These are phyloP conservation scores for Cucumis cinereus DNA, from an alignment of 306 rosid species.

Conservation along the genomic window DNA sequence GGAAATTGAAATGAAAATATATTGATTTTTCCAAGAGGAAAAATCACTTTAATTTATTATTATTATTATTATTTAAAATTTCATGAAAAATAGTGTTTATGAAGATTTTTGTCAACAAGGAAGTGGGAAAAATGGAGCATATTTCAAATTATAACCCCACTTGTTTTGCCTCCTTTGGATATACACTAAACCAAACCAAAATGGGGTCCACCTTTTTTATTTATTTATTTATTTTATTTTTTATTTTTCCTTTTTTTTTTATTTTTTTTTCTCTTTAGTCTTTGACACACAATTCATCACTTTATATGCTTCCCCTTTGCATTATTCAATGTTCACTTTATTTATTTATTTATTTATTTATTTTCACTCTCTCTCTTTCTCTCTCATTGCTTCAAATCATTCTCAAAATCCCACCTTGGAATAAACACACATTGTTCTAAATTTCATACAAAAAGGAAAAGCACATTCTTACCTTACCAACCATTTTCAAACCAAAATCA, in stretches of 20 bases:
- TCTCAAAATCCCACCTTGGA: constrained; percentile 48
- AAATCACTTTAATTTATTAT: background rate
- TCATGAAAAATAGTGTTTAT: background rate
- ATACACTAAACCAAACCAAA: constrained; percentile 22
- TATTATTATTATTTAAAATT: too few relatives aligned
- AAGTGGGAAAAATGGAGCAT: background rate
- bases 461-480: constrained; percentile 20
- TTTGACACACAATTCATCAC: constrained; percentile 28
- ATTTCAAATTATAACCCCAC: constrained; percentile 17
- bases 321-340: constrained; percentile 30
- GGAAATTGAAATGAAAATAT: background rate
- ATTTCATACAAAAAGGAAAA: constrained; percentile 38
- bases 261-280: constrained; percentile 12
- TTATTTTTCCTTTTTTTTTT: too few relatives aligned
- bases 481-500: constrained; percentile 12
- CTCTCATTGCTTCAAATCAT: constrained; percentile 45
- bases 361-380: background rate
- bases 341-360: background rate
- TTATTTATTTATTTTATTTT: too few relatives aligned
- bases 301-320: constrained; percentile 28
- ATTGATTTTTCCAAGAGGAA: background rate
- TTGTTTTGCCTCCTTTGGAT: constrained; percentile 25
- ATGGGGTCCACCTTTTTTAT: constrained; percentile 30
- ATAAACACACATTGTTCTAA: constrained; percentile 25
- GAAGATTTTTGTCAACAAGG: background rate